phyloP scores from a whole-genome alignment of 2,329 filamentous ascomycete genomes.

The Parastagonospora avenae region DNA sequence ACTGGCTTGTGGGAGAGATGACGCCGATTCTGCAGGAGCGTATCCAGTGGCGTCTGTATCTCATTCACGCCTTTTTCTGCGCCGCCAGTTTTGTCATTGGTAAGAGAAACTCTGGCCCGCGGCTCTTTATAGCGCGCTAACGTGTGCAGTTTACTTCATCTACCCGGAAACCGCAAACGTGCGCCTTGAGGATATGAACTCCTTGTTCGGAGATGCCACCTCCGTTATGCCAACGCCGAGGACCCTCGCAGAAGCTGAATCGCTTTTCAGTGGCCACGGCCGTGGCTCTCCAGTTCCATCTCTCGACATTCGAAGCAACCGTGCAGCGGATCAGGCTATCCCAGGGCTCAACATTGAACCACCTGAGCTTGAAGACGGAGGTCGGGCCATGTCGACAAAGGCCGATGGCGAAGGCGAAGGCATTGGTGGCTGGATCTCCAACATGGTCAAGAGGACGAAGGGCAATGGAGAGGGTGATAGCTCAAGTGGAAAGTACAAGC shows the following conservation, averaged over 20 bases:
- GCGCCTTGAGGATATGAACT: slow-evolving; percentile 94
- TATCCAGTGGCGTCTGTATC: slow-evolving; percentile 92
- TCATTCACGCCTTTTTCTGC: slow-evolving; percentile 97
- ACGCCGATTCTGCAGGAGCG: slow-evolving; percentile 90
- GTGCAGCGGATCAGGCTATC: slow-evolving; percentile 64
- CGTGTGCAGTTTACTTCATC: slow-evolving; percentile 81
- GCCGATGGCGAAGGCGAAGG: slow-evolving; percentile 55
- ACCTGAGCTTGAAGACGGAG: slow-evolving; percentile 63
- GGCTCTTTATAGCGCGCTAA: slow-evolving; percentile 25
- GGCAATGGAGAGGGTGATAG: slow-evolving; percentile 51
- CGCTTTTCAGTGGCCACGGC: slow-evolving; percentile 69
- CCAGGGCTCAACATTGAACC: slow-evolving; percentile 83
- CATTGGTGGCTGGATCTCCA: slow-evolving; percentile 71
- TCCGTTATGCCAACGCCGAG: slow-evolving; percentile 81
- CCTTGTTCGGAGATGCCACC: slow-evolving; percentile 89
- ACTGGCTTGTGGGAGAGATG: slow-evolving; percentile 95
- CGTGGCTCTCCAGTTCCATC: slow-evolving; percentile 78
- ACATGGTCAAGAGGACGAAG: slow-evolving; percentile 64
- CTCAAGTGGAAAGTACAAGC: slow-evolving; percentile 53
- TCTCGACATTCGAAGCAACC: slow-evolving; percentile 67
- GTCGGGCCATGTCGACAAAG: slow-evolving; percentile 44
- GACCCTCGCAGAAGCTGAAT: slow-evolving; percentile 78
- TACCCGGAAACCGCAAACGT: slow-evolving; percentile 97
- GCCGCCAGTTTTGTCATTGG: slow-evolving; percentile 93
- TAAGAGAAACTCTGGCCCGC: slow-evolving; percentile 57